Evolutionary conservation across 495 filamentous ascomycete species (phyloP).

Genomic region (Xylaria bambusicola): DNA sequence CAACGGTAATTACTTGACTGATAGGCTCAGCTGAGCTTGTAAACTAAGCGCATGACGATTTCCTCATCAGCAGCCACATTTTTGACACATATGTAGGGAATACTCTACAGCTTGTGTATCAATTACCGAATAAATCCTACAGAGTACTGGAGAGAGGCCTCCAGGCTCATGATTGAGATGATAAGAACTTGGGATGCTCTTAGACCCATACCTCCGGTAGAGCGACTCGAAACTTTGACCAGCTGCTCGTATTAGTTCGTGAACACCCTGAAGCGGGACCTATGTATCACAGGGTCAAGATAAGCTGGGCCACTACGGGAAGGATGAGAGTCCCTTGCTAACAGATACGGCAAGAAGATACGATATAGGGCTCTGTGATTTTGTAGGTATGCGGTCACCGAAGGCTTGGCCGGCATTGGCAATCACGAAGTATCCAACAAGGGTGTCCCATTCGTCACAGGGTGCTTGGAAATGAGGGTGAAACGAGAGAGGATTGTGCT

Average conservation of each 20-base stretch:
- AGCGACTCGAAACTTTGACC: not conserved
- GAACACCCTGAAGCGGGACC: not conserved
- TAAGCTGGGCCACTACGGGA: constrained; percentile 5
- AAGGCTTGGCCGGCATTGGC: not conserved
- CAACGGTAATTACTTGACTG: not conserved
- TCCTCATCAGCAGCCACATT: not conserved
- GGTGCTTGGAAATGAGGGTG: not conserved
- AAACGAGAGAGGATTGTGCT: constrained; percentile 1
- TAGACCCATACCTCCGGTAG: not conserved
- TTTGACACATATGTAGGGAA: not conserved
- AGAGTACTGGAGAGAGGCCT: constrained; percentile 7
- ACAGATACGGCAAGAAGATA: not conserved
- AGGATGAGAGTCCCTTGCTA: not conserved
- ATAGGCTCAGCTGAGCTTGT: not conserved
- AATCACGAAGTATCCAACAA: not conserved
- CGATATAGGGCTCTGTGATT: constrained; percentile 1
- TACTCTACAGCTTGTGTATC: not conserved
- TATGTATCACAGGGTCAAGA: constrained; percentile 1
- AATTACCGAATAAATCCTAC: not conserved
- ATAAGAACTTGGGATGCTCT: not conserved
- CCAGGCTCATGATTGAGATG: not conserved
- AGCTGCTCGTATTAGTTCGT: not conserved
- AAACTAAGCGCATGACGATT: not conserved
- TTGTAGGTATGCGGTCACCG: not conserved
- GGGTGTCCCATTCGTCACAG: not conserved